Percentiles rank a stretch among this genome's conserved stretches.
Conservation (phyloP, 2,329 filamentous ascomycete species). For the Xylariaceae sp. region DNA sequence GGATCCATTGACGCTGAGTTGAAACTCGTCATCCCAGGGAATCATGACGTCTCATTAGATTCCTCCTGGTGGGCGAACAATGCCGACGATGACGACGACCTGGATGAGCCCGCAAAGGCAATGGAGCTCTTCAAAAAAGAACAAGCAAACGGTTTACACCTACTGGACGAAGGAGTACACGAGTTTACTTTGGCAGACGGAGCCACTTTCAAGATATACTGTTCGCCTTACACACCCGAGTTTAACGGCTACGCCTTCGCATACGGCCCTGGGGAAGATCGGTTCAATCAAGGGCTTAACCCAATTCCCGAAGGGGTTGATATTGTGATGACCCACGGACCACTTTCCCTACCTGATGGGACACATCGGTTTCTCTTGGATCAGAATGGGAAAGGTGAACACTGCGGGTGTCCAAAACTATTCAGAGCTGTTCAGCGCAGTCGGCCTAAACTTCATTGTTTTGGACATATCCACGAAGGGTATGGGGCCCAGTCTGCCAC, state of each 20-base stretch:
- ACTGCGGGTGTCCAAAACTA: conserved; percentile 44
- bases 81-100: neutral
- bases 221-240: conserved; percentile 25
- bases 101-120: neutral
- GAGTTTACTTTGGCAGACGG: conserved; percentile 22
- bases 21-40: conserved; percentile 29
- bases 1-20: conserved; percentile 21
- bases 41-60: conserved; percentile 24
- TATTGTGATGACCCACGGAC: conserved; percentile 32
- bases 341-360: no score
- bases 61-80: neutral
- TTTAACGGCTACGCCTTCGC: conserved; percentile 23
- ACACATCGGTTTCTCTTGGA: no score
- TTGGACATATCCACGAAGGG: conserved; percentile 55
- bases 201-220: conserved; percentile 22
- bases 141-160: neutral
- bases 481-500: conserved; percentile 34
- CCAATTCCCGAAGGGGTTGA: no score
- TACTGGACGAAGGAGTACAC: conserved; percentile 22
- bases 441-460: conserved; percentile 49
- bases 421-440: conserved; percentile 41
- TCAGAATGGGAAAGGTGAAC: no score
- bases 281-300: no score
- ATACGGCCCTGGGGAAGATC: no score
- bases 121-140: neutral